phyloP scores from a whole-genome alignment of 352 stramenopile genomes.

The Globisporangium polare region DNA sequence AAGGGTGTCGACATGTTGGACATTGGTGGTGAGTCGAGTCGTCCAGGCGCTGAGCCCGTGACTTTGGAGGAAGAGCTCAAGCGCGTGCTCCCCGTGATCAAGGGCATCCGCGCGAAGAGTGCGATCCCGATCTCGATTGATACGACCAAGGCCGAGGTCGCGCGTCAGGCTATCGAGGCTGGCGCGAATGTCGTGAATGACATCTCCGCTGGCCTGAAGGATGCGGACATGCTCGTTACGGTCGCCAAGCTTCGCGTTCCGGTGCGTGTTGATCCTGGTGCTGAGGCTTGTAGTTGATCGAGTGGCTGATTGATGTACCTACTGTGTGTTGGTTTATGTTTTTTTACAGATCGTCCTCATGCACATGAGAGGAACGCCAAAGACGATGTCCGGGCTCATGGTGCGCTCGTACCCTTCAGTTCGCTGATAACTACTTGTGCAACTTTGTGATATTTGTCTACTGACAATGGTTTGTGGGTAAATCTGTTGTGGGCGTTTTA shows the following conservation, averaged over 20 bases:
- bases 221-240: slow-evolving; percentile 89
- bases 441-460: background rate
- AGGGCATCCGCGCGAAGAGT: slow-evolving; percentile 72
- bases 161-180: slow-evolving; percentile 83
- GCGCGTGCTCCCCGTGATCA: slow-evolving; percentile 93
- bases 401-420: slow-evolving; percentile 17
- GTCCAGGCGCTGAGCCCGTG: slow-evolving; percentile 92
- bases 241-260: slow-evolving; percentile 86
- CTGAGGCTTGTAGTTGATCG: background rate
- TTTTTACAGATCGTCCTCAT: slow-evolving; percentile 90
- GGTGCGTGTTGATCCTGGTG: slow-evolving; percentile 25
- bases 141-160: slow-evolving; percentile 92
- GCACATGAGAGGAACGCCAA: slow-evolving; percentile 96
- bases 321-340: no score
- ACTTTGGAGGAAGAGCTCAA: slow-evolving; percentile 87
- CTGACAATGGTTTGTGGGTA: background rate
- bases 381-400: slow-evolving; percentile 93
- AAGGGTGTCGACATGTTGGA: slow-evolving; percentile 95
- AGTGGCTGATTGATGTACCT: background rate
- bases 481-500: slow-evolving; percentile 19
- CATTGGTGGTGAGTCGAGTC: slow-evolving; percentile 98
- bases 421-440: background rate
- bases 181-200: slow-evolving; percentile 98
- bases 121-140: slow-evolving; percentile 95
- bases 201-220: slow-evolving; percentile 92